Percentiles rank a stretch among this genome's conserved stretches.
Evolutionary conservation across 352 stramenopile species (phyloP).

Genomic region (Pelagophyceae sp.): DNA sequence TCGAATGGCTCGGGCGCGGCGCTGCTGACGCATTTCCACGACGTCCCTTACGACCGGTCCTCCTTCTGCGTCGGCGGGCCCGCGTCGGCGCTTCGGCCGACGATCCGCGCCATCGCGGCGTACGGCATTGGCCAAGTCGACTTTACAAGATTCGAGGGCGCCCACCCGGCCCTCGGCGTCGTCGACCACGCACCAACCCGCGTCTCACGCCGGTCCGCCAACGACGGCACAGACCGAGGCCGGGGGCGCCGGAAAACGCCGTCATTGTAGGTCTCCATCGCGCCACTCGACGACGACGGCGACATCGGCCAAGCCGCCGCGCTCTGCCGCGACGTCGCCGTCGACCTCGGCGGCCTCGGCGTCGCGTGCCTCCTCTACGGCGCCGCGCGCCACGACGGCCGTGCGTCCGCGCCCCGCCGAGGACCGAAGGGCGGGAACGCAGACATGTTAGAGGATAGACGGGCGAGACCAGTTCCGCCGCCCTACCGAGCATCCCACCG

Average conservation of each 20-base stretch:
- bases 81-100: background rate
- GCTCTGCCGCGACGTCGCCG: background rate
- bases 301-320: background rate
- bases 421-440: too few relatives aligned
- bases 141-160: background rate
- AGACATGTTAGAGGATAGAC: too few relatives aligned
- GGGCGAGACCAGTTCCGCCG: too few relatives aligned
- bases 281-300: background rate
- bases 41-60: background rate
- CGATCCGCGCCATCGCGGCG: background rate
- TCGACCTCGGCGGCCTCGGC: background rate
- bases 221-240: too few relatives aligned
- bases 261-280: background rate
- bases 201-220: background rate
- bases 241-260: too few relatives aligned
- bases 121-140: background rate
- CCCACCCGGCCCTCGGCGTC: conserved; percentile 1
- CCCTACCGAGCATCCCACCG: too few relatives aligned
- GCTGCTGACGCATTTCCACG: background rate
- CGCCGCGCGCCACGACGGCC: background rate
- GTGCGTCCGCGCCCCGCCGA: too few relatives aligned
- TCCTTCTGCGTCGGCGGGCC: background rate
- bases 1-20: background rate
- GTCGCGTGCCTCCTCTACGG: background rate
- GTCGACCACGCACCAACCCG: background rate